Percentiles rank a stretch among this genome's conserved stretches.
phyloP scores from a whole-genome alignment of 2,329 filamentous ascomycete genomes.

The Diaporthe humulicola region DNA sequence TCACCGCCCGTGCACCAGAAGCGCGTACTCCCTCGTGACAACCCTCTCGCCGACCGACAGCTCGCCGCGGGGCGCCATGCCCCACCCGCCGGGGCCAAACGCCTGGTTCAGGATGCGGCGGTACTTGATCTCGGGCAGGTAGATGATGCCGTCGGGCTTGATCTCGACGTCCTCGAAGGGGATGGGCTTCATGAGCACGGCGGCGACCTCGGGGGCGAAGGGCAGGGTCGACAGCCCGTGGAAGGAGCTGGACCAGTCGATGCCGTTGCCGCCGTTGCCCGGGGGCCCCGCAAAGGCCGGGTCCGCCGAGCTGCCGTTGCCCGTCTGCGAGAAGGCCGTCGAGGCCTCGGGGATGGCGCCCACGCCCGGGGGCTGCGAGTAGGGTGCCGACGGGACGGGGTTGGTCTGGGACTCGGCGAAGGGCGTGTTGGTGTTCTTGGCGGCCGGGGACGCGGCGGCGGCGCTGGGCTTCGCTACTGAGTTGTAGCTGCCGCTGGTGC shows the following conservation, averaged over 20 bases:
- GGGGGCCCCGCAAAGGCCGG: constrained; percentile 41
- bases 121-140: constrained; percentile 98
- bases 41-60: constrained; percentile 85
- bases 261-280: constrained; percentile 43
- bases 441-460: constrained; percentile 3
- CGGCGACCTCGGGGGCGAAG: constrained; percentile 78
- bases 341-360: constrained; percentile 36
- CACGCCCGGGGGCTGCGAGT: constrained; percentile 23
- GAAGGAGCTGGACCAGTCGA: constrained; percentile 88
- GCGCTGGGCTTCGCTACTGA: constrained; percentile 10
- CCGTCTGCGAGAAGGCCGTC: constrained; percentile 29
- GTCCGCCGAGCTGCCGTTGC: neutral
- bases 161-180: constrained; percentile 87
- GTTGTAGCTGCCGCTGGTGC: neutral
- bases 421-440: constrained; percentile 34
- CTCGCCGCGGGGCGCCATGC: constrained; percentile 88
- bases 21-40: constrained; percentile 91
- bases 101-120: constrained; percentile 88
- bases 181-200: constrained; percentile 77
- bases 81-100: constrained; percentile 97
- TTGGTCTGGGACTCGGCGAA: constrained; percentile 35
- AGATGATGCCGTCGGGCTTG: constrained; percentile 97
- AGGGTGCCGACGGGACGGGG: constrained; percentile 31
- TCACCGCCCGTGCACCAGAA: constrained; percentile 89
- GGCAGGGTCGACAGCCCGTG: constrained; percentile 80